Evolutionary conservation across 306 rosid species (phyloP), one percentile per base, ranked within the genome.

Genomic region (Styphnolobium japonicum): DNA sequence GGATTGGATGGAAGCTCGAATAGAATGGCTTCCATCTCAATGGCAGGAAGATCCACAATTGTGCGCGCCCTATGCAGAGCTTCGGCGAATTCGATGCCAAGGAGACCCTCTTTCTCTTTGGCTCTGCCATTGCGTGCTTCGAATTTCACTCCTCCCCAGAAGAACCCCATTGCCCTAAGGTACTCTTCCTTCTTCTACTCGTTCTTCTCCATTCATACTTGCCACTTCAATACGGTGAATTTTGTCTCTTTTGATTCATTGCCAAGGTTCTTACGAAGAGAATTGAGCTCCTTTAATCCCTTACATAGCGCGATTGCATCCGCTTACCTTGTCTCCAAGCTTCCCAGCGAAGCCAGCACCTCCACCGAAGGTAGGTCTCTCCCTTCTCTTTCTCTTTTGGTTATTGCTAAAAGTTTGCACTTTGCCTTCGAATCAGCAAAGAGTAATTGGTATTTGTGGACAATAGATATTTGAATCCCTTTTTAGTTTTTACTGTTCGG

Each of bases 281-380:
- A 87, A 80, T 76, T 90, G 86, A 74, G 85, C 87, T 87, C 91
- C 33, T 84, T 87, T 66, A 70, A 81, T 25, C 93, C 93, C 34
- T 51, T 84, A 10, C 90, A 90, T 68, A 63, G 65, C 31, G 84
- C 82, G 36, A 79, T 86, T 71, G 93, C 91, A 12, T 88, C 91
- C 4, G 84, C 93, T 77, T 86, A 86, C 85, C 90, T 90, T 11
- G 89, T 90, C 66, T 90, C 93, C 71, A 87, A 86, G 86, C 91
- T 87, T 45, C 88, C 88, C 76, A 64, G 65, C 43, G 77, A 86
- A 22, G 79, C 87, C 77, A 75, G 68, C 80, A 19, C 75, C 73
- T 82, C 86, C 48, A 51, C 69, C 29, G 83, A 84, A 85, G 91
- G 91, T 87, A 85, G 91, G 91, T 87, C 36, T 7, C 57, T 71